Evolutionary conservation across 75 land plant species (phyloP).

Genomic region (Cryptomeria japonica): DNA sequence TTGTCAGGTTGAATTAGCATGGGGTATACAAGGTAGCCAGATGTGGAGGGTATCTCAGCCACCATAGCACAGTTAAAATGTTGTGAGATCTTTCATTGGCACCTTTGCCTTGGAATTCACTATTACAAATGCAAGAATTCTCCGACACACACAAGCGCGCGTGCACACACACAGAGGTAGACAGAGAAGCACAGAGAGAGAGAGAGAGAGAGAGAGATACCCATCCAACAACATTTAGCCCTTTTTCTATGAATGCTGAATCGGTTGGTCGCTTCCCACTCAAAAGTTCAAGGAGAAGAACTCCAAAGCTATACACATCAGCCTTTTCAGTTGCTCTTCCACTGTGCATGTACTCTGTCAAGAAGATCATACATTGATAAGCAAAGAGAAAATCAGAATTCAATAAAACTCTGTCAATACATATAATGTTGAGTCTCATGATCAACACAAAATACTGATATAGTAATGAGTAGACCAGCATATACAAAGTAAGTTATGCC

Average conservation of each 20-base stretch:
- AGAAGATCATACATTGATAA: background rate
- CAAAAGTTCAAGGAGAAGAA: constrained; percentile 78
- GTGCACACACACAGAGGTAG: too few species aligned
- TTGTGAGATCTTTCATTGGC: too few species aligned
- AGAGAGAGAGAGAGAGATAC: constrained; percentile 36
- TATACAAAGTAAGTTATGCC: background rate
- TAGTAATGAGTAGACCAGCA: background rate
- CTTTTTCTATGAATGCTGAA: constrained; percentile 88
- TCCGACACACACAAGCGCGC: background rate
- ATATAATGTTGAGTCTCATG: background rate
- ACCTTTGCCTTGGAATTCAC: background rate
- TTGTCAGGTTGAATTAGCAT: background rate
- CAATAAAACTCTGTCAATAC: background rate
- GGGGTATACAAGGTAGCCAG: background rate
- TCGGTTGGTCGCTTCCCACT: constrained; percentile 90
- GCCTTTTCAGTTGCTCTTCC: constrained; percentile 95
- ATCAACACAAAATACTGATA: background rate
- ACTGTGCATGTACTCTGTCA: constrained; percentile 81
- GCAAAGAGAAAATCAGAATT: background rate
- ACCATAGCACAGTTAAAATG: background rate
- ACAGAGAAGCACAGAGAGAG: background rate
- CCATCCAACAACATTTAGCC: constrained; percentile 91
- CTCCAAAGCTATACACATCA: constrained; percentile 93
- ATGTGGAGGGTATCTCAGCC: background rate
- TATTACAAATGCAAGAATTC: background rate